Conservation (phyloP, 495 filamentous ascomycete genomes). For the Parmelia sp. region DNA sequence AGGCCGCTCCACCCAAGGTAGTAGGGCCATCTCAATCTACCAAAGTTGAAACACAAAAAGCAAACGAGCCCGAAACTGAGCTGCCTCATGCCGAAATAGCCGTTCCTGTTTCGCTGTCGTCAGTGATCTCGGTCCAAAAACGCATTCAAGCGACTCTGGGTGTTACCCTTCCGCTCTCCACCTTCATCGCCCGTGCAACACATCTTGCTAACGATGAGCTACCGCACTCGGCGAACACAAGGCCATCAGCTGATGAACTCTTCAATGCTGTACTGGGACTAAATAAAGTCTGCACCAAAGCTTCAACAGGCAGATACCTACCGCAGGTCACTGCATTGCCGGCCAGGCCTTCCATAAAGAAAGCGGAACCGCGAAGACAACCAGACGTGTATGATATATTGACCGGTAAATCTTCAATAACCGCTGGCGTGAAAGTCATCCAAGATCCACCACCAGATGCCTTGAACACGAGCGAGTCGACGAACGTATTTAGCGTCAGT, state of each 20-base stretch:
- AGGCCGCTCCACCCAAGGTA: slow-evolving; percentile 54
- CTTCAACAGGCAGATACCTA: slow-evolving; percentile 55
- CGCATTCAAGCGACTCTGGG: slow-evolving; percentile 68
- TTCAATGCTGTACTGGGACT: slow-evolving; percentile 84
- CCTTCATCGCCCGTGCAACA: slow-evolving; percentile 76
- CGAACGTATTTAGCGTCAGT: slow-evolving; percentile 72
- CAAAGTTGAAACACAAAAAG: slow-evolving; percentile 27
- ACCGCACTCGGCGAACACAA: slow-evolving; percentile 53
- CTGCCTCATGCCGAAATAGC: slow-evolving; percentile 50
- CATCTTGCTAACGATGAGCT: slow-evolving; percentile 81
- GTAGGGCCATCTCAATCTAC: slow-evolving; percentile 8
- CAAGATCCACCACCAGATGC: slow-evolving; percentile 14
- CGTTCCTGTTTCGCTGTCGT: slow-evolving; percentile 67
- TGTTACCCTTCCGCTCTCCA: slow-evolving; percentile 73
- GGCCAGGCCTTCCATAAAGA: slow-evolving; percentile 26
- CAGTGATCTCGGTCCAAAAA: slow-evolving; percentile 72
- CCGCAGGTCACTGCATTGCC: slow-evolving; percentile 66
- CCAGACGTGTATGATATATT: slow-evolving; percentile 77
- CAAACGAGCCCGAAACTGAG: slow-evolving; percentile 33
- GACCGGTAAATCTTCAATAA: slow-evolving; percentile 37
- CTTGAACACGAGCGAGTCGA: slow-evolving; percentile 39
- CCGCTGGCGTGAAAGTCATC: neutral
- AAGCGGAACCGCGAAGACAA: slow-evolving; percentile 29
- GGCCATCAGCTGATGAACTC: slow-evolving; percentile 69
- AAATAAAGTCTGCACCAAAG: slow-evolving; percentile 48